These are phyloP conservation scores for Inosperma sp. DNA, from an alignment of 768 basidiomycete genomes.

Conservation along the genomic window DNA sequence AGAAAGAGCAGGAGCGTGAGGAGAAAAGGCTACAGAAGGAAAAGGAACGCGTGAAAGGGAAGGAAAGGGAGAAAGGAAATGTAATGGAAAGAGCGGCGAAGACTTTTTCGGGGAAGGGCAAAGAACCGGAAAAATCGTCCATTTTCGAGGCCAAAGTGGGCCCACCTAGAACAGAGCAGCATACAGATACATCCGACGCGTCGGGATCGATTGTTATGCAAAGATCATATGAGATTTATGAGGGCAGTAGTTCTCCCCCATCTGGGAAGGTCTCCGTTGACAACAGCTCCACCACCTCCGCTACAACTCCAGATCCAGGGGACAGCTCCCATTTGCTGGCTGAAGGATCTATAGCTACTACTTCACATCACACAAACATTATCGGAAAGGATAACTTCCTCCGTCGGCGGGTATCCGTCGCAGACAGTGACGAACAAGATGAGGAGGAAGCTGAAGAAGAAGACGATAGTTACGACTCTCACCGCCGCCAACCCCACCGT, in stretches of 20 bases:
- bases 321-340: no score
- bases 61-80: conserved; percentile 27
- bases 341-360: no score
- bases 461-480: conserved; percentile 27
- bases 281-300: conserved; percentile 10
- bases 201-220: not conserved
- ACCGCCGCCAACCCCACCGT: conserved; percentile 34
- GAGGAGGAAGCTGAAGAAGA: conserved; percentile 38
- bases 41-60: conserved; percentile 22
- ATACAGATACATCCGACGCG: no score
- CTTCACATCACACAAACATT: no score
- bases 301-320: conserved; percentile 17
- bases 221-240: not conserved
- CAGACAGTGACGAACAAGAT: conserved; percentile 15
- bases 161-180: no score
- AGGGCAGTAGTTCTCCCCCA: no score
- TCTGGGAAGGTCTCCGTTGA: no score
- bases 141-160: not conserved
- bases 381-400: not conserved
- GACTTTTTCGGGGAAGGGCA: conserved; percentile 2
- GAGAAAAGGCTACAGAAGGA: conserved; percentile 18
- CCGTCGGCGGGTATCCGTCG: not conserved
- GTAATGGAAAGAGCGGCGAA: conserved; percentile 18
- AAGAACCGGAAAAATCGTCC: not conserved
- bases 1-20: conserved; percentile 24